A percentile compares a stretch with the other conserved stretches of the same genome.
phyloP scores from a whole-genome alignment of 1,139 yeast species.

The Arxiozyma heterogenica region DNA sequence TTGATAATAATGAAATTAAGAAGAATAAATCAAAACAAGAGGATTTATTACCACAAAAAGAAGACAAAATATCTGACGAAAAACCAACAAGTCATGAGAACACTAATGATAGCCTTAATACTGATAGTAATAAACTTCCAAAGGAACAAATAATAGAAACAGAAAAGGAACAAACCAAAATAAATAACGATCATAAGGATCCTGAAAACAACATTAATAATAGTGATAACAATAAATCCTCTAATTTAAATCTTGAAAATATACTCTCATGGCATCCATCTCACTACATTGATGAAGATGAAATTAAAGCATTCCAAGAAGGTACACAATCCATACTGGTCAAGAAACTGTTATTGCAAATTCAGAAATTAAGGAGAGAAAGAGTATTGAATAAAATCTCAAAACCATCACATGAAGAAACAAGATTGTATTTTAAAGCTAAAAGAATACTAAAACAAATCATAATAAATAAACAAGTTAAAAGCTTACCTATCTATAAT shows the following conservation, averaged over 20 bases:
- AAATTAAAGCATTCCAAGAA: slow-evolving; percentile 39
- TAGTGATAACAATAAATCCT: neutral
- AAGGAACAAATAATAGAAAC: slow-evolving; percentile 7
- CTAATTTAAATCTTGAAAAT: slow-evolving; percentile 35
- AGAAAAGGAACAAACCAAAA: neutral
- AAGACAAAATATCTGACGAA: neutral
- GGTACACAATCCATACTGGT: slow-evolving; percentile 47
- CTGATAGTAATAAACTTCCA: neutral
- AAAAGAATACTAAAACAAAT: slow-evolving; percentile 44
- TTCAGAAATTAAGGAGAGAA: slow-evolving; percentile 56
- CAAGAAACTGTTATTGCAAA: slow-evolving; percentile 45
- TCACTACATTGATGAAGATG: slow-evolving; percentile 44
- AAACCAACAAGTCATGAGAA: slow-evolving; percentile 1
- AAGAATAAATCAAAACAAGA: slow-evolving; percentile 11
- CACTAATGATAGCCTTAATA: too few species aligned
- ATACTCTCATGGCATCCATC: slow-evolving; percentile 49
- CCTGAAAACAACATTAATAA: neutral
- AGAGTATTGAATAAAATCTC: slow-evolving; percentile 38
- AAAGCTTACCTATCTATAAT: slow-evolving; percentile 22
- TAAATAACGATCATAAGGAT: neutral
- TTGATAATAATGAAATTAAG: slow-evolving; percentile 1
- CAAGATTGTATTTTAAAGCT: slow-evolving; percentile 41
- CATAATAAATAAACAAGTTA: slow-evolving; percentile 25
- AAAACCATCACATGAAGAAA: slow-evolving; percentile 40
- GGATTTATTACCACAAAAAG: slow-evolving; percentile 4